Conservation (phyloP, 352 stramenopile species). For the Halophytophthora polymorphica region DNA sequence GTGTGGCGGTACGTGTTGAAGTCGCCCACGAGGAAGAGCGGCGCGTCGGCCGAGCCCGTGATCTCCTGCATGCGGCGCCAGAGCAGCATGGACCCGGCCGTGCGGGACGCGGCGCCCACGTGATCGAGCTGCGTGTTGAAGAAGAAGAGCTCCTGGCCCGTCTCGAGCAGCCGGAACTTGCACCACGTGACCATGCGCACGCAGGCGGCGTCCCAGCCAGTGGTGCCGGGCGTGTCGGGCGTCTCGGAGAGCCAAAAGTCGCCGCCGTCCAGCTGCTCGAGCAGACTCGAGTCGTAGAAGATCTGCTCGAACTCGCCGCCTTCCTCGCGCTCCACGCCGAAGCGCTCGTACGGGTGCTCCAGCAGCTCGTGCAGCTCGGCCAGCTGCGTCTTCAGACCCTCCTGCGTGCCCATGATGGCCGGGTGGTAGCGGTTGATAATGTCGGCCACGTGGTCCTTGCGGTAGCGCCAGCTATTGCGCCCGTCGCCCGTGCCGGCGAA, state of each 20-base stretch:
- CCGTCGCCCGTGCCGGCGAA: conserved; percentile 65
- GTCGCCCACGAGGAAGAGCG: conserved; percentile 77
- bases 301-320: conserved; percentile 83
- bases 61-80: conserved; percentile 65
- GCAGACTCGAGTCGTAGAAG: conserved; percentile 62
- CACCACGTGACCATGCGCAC: conserved; percentile 73
- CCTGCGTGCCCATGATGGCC: conserved; percentile 68
- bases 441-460: conserved; percentile 71
- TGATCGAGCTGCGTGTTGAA: conserved; percentile 83
- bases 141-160: conserved; percentile 65
- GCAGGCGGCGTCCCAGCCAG: conserved; percentile 66
- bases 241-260: conserved; percentile 81
- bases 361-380: conserved; percentile 53
- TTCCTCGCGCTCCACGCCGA: conserved; percentile 61
- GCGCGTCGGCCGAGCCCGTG: conserved; percentile 35
- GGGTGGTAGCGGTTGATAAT: conserved; percentile 77
- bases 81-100: conserved; percentile 51
- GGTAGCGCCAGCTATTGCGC: conserved; percentile 61
- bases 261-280: conserved; percentile 53
- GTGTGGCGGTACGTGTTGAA: conserved; percentile 88
- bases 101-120: conserved; percentile 46
- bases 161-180: conserved; percentile 59
- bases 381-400: conserved; percentile 67
- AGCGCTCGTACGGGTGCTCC: conserved; percentile 65
- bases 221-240: conserved; percentile 46